Percentiles rank a stretch among this genome's conserved stretches.
Conservation (phyloP, 2,329 filamentous ascomycete genomes). For the Hypoxylon sp. region DNA sequence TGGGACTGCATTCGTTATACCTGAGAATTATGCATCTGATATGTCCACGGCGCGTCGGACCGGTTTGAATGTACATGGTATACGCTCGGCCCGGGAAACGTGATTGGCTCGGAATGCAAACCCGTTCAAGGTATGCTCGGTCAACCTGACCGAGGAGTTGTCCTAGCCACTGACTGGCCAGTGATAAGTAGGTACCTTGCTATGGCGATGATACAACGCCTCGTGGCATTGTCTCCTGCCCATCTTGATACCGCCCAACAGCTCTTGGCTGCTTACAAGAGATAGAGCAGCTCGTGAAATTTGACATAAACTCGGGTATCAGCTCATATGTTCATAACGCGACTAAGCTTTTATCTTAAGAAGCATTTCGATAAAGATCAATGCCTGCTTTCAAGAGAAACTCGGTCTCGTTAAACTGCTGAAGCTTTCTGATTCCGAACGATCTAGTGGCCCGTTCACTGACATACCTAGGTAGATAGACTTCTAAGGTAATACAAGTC, state of each 20-base stretch:
- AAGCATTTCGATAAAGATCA: neutral
- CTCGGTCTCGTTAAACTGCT: too few relatives aligned
- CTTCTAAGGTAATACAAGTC: neutral
- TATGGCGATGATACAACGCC: neutral
- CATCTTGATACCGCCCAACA: neutral
- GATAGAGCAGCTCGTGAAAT: neutral
- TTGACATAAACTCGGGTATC: neutral
- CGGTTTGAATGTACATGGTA: neutral
- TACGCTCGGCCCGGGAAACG: neutral
- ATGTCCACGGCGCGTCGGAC: neutral
- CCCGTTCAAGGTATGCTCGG: neutral
- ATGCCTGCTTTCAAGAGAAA: too few relatives aligned
- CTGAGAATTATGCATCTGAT: neutral
- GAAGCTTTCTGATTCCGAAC: neutral
- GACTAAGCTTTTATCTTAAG: neutral
- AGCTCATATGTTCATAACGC: neutral
- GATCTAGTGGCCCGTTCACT: too few relatives aligned
- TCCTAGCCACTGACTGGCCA: neutral
- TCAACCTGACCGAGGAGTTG: neutral
- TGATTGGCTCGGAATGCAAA: neutral
- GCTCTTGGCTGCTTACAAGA: neutral
- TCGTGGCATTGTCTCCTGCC: neutral
- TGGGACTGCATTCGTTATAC: slow-evolving; percentile 2
- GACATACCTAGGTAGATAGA: neutral
- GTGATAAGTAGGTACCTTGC: neutral